Percentiles rank a stretch among this genome's conserved stretches.
Conservation (phyloP, 805 yeast species). For the Myxozyma melibiosi region DNA sequence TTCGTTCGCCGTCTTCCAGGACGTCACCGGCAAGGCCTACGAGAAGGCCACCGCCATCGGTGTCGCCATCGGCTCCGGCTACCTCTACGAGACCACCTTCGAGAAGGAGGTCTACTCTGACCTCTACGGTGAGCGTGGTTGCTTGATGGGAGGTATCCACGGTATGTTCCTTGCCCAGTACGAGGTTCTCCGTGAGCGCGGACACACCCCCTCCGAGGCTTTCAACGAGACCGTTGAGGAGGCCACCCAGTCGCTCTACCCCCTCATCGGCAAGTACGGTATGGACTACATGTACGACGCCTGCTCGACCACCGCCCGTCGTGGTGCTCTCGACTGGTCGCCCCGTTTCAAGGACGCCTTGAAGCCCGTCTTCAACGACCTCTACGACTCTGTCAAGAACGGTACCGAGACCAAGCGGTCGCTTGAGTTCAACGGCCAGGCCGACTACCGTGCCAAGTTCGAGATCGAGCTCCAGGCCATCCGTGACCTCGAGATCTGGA, state of each 20-base stretch:
- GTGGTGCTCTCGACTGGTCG: constrained; percentile 99
- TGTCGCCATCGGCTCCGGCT: constrained; percentile 99
- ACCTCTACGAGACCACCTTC: constrained; percentile 99
- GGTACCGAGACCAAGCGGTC: constrained; percentile 99
- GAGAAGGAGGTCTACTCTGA: constrained; percentile 99
- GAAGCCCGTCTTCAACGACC: constrained; percentile 96
- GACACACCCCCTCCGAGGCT: constrained; percentile 99
- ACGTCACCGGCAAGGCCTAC: constrained; percentile 98
- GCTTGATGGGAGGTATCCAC: constrained; percentile 76
- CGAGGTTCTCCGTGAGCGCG: constrained; percentile 99
- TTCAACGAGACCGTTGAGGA: constrained; percentile 99
- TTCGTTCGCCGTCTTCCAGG: constrained; percentile 99
- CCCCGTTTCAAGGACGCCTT: constrained; percentile 98
- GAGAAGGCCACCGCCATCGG: constrained; percentile 98
- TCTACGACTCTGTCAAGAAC: constrained; percentile 91
- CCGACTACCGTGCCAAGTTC: constrained; percentile 95
- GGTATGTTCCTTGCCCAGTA: constrained; percentile 99
- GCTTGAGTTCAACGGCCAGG: constrained; percentile 95
- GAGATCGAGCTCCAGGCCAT: constrained; percentile 90
- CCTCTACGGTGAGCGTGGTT: constrained; percentile 99
- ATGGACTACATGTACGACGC: constrained; percentile 99
- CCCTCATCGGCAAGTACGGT: constrained; percentile 98
- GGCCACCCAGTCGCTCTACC: constrained; percentile 99
- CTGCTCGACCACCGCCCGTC: constrained; percentile 99
- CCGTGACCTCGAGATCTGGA: constrained; percentile 99